Conservation (phyloP, 2,329 filamentous ascomycete genomes). For the Colletotrichum orchidophilum region DNA sequence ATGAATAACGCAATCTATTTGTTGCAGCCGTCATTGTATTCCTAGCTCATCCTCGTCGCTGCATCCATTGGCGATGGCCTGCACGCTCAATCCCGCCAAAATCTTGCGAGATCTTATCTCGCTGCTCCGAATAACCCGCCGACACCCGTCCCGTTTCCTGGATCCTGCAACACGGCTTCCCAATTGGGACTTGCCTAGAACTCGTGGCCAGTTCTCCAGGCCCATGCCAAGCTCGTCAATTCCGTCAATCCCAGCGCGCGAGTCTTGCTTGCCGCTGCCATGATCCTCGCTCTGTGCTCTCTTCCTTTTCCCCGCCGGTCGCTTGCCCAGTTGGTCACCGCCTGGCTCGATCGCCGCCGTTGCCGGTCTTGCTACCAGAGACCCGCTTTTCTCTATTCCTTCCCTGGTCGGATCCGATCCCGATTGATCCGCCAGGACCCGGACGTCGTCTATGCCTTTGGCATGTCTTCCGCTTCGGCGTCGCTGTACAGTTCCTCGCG, state of each 20-base stretch:
- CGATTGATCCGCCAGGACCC: neutral
- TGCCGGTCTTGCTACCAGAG: neutral
- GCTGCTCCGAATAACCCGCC: slow-evolving; percentile 6
- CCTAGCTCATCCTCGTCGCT: slow-evolving; percentile 27
- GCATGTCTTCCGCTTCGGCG: slow-evolving; percentile 1
- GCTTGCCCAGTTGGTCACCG: neutral
- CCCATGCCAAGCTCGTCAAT: slow-evolving; percentile 15
- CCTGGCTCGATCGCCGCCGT: neutral
- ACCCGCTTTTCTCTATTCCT: neutral
- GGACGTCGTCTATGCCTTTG: neutral
- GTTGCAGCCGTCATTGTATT: slow-evolving; percentile 10
- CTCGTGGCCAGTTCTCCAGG: slow-evolving; percentile 5
- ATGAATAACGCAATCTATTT: slow-evolving; percentile 10
- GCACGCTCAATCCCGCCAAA: neutral
- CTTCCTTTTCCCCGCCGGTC: slow-evolving; percentile 2
- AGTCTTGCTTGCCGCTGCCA: neutral
- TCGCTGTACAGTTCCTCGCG: neutral
- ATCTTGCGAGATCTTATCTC: slow-evolving; percentile 7
- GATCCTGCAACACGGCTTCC: neutral
- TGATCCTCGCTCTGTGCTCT: neutral
- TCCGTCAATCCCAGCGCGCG: neutral
- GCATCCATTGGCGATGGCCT: neutral
- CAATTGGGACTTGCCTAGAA: slow-evolving; percentile 3
- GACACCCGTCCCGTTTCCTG: neutral
- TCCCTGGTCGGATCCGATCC: neutral